Conservation (phyloP, 208 protist genomes). For the Tetramitus jugosus region DNA sequence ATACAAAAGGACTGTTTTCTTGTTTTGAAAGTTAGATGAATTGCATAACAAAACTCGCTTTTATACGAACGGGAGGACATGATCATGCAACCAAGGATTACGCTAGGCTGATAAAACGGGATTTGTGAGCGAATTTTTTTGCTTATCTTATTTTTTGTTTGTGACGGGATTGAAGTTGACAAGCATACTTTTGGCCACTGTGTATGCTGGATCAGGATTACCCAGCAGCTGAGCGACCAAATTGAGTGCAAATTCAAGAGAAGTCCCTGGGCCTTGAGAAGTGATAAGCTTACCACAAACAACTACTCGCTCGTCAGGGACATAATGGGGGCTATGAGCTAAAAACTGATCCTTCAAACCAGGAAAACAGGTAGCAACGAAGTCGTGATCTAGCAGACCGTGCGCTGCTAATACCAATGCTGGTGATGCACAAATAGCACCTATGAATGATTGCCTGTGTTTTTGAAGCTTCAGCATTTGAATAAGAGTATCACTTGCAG, state of each 20-base stretch:
- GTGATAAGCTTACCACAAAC: slow-evolving; percentile 15
- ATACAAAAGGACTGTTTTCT: too few species aligned
- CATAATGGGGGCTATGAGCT: neutral
- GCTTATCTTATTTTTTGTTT: too few species aligned
- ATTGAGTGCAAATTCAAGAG: neutral
- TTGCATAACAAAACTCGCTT: too few species aligned
- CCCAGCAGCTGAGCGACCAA: neutral
- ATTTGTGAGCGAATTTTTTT: too few species aligned
- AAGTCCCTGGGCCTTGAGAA: slow-evolving; percentile 15
- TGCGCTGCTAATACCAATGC: slow-evolving; percentile 26
- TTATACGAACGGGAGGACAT: too few species aligned
- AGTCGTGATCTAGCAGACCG: slow-evolving; percentile 23
- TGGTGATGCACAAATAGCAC: slow-evolving; percentile 37
- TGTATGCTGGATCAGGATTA: too few species aligned
- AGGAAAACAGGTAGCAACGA: slow-evolving; percentile 33
- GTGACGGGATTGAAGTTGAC: too few species aligned
- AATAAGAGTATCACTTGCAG: slow-evolving; percentile 20
- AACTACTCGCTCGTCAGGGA: slow-evolving; percentile 12
- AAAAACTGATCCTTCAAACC: neutral
- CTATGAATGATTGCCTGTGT: neutral
- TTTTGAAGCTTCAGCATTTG: slow-evolving; percentile 26
- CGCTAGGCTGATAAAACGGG: too few species aligned
- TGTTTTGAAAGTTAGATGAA: too few species aligned
- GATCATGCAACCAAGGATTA: too few species aligned
- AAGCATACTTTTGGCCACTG: too few species aligned